Percentiles rank a stretch among this genome's conserved stretches.
phyloP scores from a whole-genome alignment of 331 rosid species.

The Quercus phellos region DNA sequence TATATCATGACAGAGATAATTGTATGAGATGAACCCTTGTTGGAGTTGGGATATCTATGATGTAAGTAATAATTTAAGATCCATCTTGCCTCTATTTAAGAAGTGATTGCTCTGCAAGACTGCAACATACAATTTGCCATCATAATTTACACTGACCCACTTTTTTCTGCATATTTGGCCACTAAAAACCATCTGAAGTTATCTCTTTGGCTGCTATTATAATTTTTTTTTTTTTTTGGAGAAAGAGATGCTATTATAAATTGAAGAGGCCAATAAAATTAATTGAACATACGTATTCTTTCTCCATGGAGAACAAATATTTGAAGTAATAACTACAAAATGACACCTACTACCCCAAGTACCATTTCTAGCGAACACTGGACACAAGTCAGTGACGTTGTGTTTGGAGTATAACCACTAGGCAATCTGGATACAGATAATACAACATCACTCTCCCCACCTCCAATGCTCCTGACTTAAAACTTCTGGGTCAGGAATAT shows the following conservation, averaged over 20 bases:
- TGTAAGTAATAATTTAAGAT: not conserved
- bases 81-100: no score
- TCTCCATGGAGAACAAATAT: not conserved
- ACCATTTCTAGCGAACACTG: not conserved
- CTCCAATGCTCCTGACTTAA: conserved; percentile 10
- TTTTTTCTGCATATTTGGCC: no score
- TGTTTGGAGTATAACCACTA: not conserved
- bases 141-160: no score
- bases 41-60: not conserved
- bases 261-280: not conserved
- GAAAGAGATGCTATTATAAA: not conserved
- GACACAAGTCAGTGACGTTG: conserved; percentile 8
- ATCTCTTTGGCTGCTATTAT: not conserved
- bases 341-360: not conserved
- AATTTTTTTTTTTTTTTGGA: not conserved
- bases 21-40: not conserved
- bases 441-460: conserved; percentile 11
- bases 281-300: not conserved
- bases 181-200: not conserved
- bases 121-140: no score
- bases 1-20: not conserved
- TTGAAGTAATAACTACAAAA: not conserved
- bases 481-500: not conserved
- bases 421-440: not conserved
- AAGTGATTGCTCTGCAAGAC: no score